phyloP scores from a whole-genome alignment of 495 filamentous ascomycete species.

The Pyrenula massariospora region DNA sequence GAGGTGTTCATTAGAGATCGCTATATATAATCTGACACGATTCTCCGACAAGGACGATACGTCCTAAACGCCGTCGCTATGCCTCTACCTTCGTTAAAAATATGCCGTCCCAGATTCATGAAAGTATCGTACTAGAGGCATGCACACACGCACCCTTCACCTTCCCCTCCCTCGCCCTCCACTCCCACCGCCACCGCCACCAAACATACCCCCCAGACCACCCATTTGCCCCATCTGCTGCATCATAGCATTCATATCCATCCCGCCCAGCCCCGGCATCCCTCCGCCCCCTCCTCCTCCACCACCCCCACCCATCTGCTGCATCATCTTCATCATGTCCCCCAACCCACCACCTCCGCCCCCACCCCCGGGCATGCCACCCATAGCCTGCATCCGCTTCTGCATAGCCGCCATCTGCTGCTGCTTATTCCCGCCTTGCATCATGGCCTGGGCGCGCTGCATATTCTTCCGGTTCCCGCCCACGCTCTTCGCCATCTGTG shows the following conservation, averaged over 20 bases:
- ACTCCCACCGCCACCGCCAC: constrained; percentile 25
- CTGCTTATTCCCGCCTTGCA: constrained; percentile 76
- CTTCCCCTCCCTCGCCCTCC: constrained; percentile 25
- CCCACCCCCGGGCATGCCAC: constrained; percentile 44
- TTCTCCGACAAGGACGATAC: too few relatives aligned
- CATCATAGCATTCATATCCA: constrained; percentile 80
- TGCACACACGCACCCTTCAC: too few relatives aligned
- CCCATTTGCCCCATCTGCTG: constrained; percentile 65
- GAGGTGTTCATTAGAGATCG: too few relatives aligned
- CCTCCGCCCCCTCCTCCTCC: constrained; percentile 24
- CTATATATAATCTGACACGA: too few relatives aligned
- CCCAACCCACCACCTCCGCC: constrained; percentile 40
- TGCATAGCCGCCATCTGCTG: constrained; percentile 98
- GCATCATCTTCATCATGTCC: constrained; percentile 76
- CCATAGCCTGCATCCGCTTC: constrained; percentile 86
- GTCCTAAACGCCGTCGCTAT: too few relatives aligned
- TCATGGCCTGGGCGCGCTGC: constrained; percentile 81
- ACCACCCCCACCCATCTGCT: constrained; percentile 47
- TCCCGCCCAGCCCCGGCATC: constrained; percentile 47
- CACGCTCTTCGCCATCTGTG: constrained; percentile 97
- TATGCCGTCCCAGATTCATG: too few relatives aligned
- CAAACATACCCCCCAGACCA: constrained; percentile 27
- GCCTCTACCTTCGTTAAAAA: too few relatives aligned
- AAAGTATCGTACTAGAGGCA: too few relatives aligned
- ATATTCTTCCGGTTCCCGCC: constrained; percentile 94